These are phyloP conservation scores for Monosporascus sp. DNA, from an alignment of 2,329 filamentous ascomycete species.

Conservation along the genomic window DNA sequence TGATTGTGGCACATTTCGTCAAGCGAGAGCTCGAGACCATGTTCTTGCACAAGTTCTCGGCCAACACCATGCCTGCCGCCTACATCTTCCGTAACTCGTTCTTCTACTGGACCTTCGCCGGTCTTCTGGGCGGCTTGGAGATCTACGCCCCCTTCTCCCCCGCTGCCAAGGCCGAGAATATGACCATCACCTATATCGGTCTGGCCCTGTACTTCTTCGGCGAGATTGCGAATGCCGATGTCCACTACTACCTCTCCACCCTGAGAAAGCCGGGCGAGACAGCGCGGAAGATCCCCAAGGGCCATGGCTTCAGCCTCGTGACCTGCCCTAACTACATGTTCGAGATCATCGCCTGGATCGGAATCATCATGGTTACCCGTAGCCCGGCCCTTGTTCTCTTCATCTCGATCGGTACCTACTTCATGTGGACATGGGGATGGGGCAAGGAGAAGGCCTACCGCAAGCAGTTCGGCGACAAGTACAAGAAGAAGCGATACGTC, in stretches of 20 bases:
- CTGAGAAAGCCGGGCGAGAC: constrained; percentile 76
- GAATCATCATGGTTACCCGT: constrained; percentile 72
- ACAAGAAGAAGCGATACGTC: constrained; percentile 87
- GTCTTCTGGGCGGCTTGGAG: constrained; percentile 75
- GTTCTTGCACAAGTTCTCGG: constrained; percentile 92
- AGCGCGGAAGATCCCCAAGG: constrained; percentile 80
- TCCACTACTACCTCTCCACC: constrained; percentile 73
- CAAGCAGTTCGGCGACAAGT: constrained; percentile 85
- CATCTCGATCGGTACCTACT: constrained; percentile 62
- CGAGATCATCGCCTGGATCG: constrained; percentile 81
- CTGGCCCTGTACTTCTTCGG: constrained; percentile 69
- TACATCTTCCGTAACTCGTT: constrained; percentile 94
- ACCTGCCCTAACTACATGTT: constrained; percentile 98
- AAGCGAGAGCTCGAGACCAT: constrained; percentile 95
- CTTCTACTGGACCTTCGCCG: constrained; percentile 88
- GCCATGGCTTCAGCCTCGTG: constrained; percentile 78
- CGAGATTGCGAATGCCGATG: constrained; percentile 73
- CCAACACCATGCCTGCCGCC: constrained; percentile 82
- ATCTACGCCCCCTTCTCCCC: constrained; percentile 73
- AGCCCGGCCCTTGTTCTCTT: constrained; percentile 77
- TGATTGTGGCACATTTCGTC: constrained; percentile 78
- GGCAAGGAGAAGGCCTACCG: constrained; percentile 91
- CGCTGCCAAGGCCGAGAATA: constrained; percentile 49
- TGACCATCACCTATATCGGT: constrained; percentile 58
- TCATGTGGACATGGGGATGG: constrained; percentile 84